phyloP scores from a whole-genome alignment of 176 grass and related monocot species.

The Bolboschoenus planiculmis region DNA sequence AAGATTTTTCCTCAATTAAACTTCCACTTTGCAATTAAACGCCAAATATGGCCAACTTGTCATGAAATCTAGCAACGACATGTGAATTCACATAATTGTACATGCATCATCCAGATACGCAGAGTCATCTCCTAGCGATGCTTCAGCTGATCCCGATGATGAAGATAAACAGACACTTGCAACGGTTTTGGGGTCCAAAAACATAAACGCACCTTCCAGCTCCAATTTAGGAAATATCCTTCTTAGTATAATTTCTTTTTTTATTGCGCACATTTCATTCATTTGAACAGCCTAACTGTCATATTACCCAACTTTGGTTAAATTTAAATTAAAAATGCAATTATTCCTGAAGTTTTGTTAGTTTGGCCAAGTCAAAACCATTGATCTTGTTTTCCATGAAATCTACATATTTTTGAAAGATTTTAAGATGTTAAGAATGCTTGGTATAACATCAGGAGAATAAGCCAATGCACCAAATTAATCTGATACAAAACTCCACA shows the following conservation, averaged over 20 bases:
- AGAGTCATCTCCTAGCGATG: conserved; percentile 51
- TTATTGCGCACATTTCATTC: neutral
- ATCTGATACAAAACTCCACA: neutral
- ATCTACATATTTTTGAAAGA: neutral
- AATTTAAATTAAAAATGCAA: neutral
- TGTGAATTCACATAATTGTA: conserved; percentile 18
- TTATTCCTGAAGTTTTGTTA: neutral
- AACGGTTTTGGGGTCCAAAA: conserved; percentile 31
- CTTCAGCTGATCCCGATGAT: conserved; percentile 36
- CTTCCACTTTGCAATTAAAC: neutral
- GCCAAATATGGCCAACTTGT: neutral
- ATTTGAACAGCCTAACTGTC: neutral
- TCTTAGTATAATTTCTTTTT: neutral
- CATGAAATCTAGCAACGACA: neutral
- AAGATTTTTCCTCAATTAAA: neutral
- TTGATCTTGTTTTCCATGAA: no score
- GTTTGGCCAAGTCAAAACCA: neutral
- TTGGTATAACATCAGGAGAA: neutral
- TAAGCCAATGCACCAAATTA: neutral
- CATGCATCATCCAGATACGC: conserved; percentile 38
- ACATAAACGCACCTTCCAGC: neutral
- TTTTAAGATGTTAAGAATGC: neutral
- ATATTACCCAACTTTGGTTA: neutral
- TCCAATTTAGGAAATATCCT: conserved; percentile 29
- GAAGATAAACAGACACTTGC: conserved; percentile 34